Percentiles rank a stretch among this genome's conserved stretches.
These are phyloP conservation scores for Fusarium sp. DNA, from an alignment of 2,329 filamentous ascomycete genomes.

Conservation along the genomic window DNA sequence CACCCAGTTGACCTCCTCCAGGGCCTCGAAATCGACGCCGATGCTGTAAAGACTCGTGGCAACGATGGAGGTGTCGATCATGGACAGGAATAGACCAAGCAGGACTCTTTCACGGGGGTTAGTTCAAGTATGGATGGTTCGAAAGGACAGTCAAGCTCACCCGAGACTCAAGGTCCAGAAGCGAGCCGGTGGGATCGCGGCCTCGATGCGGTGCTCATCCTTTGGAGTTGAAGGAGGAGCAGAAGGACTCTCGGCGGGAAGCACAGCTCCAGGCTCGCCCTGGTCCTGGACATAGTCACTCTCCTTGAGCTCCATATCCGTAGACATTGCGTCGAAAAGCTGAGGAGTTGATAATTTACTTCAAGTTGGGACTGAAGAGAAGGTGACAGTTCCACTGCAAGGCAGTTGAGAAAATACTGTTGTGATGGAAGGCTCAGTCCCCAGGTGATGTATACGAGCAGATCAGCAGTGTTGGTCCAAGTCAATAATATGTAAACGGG, in stretches of 20 bases:
- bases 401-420: neutral
- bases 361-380: neutral
- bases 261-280: neutral
- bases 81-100: conserved; percentile 66
- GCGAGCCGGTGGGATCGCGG: conserved; percentile 44
- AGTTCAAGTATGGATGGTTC: neutral
- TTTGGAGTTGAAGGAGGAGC: neutral
- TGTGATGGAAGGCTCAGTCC: neutral
- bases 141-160: conserved; percentile 32
- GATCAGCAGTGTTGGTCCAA: neutral
- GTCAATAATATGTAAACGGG: neutral
- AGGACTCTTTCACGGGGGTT: conserved; percentile 53
- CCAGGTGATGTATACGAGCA: neutral
- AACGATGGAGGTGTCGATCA: conserved; percentile 71
- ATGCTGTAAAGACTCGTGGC: conserved; percentile 69
- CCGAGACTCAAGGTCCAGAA: conserved; percentile 51
- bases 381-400: neutral
- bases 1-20: conserved; percentile 64
- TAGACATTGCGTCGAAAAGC: neutral
- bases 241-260: neutral
- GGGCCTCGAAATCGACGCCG: conserved; percentile 60
- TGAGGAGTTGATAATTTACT: neutral
- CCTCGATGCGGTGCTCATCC: conserved; percentile 8
- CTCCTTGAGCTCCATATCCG: conserved; percentile 3
- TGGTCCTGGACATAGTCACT: neutral